Conservation (phyloP, 169 alveolate genomes). For the Plasmodium blacklocki region DNA sequence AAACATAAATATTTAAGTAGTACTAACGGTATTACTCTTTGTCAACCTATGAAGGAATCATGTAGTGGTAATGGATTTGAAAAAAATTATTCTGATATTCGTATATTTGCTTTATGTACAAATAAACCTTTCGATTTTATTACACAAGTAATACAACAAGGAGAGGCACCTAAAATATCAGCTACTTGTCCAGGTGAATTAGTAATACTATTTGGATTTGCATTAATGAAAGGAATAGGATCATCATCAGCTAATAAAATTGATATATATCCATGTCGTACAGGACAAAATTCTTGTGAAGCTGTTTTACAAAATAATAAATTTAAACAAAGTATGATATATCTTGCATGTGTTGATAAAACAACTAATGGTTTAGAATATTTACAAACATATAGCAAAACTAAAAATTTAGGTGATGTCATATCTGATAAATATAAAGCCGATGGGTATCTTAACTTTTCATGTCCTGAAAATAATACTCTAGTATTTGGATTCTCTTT, state of each 20-base stretch:
- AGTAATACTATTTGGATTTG: constrained; percentile 80
- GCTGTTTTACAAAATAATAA: constrained; percentile 73
- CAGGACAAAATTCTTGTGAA: constrained; percentile 77
- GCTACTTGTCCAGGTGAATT: constrained; percentile 79
- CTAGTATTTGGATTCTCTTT: constrained; percentile 67
- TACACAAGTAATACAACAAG: constrained; percentile 82
- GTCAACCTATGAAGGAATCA: constrained; percentile 86
- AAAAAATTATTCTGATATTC: constrained; percentile 77
- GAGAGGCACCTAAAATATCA: constrained; percentile 74
- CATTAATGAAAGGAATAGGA: constrained; percentile 76
- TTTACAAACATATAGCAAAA: constrained; percentile 72
- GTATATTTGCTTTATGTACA: constrained; percentile 86
- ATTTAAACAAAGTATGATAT: constrained; percentile 75
- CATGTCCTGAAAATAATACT: constrained; percentile 71
- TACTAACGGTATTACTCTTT: constrained; percentile 64
- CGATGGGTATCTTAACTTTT: constrained; percentile 52
- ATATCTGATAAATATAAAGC: constrained; percentile 15
- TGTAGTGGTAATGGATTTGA: constrained; percentile 81
- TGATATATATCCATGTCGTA: constrained; percentile 78
- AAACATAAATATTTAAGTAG: constrained; percentile 34
- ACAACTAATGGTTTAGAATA: constrained; percentile 61
- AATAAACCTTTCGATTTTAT: constrained; percentile 81
- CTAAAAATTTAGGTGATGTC: constrained; percentile 56
- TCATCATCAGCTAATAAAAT: constrained; percentile 72
- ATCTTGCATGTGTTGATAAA: constrained; percentile 72